Base-by-base conservation (phyloP, 441 rosid genomes). In the Syzygium syzygioides region DNA sequence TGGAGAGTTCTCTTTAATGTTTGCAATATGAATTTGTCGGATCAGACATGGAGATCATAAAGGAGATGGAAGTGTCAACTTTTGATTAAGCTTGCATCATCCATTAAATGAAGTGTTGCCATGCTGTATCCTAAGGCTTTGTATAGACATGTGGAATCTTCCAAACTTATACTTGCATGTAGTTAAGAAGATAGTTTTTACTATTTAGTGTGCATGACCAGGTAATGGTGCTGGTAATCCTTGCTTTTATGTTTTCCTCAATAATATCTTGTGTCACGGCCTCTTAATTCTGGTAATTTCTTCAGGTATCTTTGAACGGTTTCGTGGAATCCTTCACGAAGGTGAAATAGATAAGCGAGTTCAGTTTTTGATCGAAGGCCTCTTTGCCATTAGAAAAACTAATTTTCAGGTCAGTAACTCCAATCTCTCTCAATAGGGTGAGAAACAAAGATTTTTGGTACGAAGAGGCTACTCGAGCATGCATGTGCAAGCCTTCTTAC, bases 331-430 rank as follows among this genome's bases (percentile, higher is more conserved):
- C 87, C 96, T 98, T 86, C 99, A 96, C 88, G 98, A 98, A 92
- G 99, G 99, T 91, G 98, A 98, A 91, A 98, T 96, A 60, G 98
- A 98, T 90, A 96, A 97, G 92, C 91, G 99, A 55, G 99, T 97
- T 80, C 99, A 98, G 76, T 98, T 93, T 90, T 89, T 97, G 92
- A 95, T 97, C 66, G 99, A 98, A 94, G 96, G 97, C 60, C 94
- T 98, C 60, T 96, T 95, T 93, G 98, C 98, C 48, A 86, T 91
- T 64, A 93, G 99, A 91, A 96, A 94, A 91, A 98, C 98, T 50
- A 97, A 95, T 68, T 98, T 97, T 92, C 98, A 96, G 98, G 99
- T 97, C 59, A 41, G 4, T 85, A 86, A 32, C 79, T 64, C 89
- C 12, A 62, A 30, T 87, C 41, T 88, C 56, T 71, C 53, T 4